A percentile compares a stretch with the other conserved stretches of the same genome.
Conservation (phyloP, 2,329 filamentous ascomycete species). For the Cladophialophora chaetospira region DNA sequence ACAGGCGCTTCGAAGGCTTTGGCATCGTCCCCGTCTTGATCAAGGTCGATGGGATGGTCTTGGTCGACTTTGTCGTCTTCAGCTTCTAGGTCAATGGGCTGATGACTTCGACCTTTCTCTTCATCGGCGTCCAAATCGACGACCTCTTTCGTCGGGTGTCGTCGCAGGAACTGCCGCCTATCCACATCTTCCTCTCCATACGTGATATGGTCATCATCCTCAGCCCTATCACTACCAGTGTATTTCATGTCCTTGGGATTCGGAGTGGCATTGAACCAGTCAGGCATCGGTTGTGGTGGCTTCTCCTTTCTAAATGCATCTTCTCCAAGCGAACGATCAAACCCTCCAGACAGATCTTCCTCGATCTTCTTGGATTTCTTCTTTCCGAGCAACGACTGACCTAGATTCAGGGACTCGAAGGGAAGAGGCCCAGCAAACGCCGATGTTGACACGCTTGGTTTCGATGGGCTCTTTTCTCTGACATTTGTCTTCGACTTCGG, state of each 20-base stretch:
- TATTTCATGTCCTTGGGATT: slow-evolving; percentile 34
- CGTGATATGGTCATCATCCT: slow-evolving; percentile 26
- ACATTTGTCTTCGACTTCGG: slow-evolving; percentile 41
- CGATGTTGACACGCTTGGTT: slow-evolving; percentile 7
- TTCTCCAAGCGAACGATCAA: slow-evolving; percentile 55
- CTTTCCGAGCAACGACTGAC: slow-evolving; percentile 59
- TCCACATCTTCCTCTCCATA: slow-evolving; percentile 9
- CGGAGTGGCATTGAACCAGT: slow-evolving; percentile 49
- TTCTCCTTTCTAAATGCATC: slow-evolving; percentile 34
- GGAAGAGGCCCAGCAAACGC: slow-evolving; percentile 77
- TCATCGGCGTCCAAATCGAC: slow-evolving; percentile 44
- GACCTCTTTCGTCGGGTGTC: slow-evolving; percentile 40
- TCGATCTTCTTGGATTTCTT: slow-evolving; percentile 56
- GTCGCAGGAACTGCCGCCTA: slow-evolving; percentile 29
- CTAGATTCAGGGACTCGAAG: slow-evolving; percentile 78
- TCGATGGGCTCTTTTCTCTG: slow-evolving; percentile 54
- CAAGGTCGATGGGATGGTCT: slow-evolving; percentile 27
- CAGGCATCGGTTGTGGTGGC: slow-evolving; percentile 44
- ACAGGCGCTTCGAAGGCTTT: slow-evolving; percentile 29
- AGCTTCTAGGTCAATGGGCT: slow-evolving; percentile 1
- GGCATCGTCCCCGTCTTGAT: slow-evolving; percentile 37
- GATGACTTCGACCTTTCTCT: background rate
- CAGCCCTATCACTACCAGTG: slow-evolving; percentile 35
- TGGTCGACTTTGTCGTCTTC: slow-evolving; percentile 10
- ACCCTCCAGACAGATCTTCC: slow-evolving; percentile 64